Evolutionary conservation across 202 grass and related monocot species (phyloP).

Genomic region (Musa balbisiana): DNA sequence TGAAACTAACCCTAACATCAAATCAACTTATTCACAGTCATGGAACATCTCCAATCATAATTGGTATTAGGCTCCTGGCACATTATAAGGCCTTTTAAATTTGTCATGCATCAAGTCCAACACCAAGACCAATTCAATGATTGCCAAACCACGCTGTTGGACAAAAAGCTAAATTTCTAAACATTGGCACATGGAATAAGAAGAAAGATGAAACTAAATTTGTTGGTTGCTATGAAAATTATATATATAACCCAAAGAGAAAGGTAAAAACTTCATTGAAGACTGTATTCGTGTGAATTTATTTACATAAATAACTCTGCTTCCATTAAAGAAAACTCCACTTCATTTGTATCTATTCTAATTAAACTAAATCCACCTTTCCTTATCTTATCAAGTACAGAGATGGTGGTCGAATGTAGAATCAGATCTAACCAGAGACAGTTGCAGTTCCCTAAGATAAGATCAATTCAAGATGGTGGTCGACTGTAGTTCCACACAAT

Average conservation of each 20-base stretch:
- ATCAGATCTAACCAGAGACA: neutral
- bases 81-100: too few species aligned
- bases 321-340: neutral
- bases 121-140: too few species aligned
- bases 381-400: neutral
- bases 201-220: neutral
- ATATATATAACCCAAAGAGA: neutral
- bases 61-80: too few species aligned
- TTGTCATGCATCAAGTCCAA: too few species aligned
- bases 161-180: too few species aligned
- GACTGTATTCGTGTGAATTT: neutral
- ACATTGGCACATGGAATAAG: neutral
- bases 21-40: too few species aligned
- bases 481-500: neutral
- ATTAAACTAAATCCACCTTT: neutral
- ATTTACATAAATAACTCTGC: neutral
- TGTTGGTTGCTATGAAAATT: neutral
- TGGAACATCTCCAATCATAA: too few species aligned
- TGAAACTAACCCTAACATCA: too few species aligned
- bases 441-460: neutral
- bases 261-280: neutral
- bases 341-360: too few species aligned
- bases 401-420: neutral
- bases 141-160: too few species aligned
- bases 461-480: neutral